These are phyloP conservation scores for Tilletiopsis washingtonensis DNA, from an alignment of 1,284 basidiomycete species.

Conservation along the genomic window DNA sequence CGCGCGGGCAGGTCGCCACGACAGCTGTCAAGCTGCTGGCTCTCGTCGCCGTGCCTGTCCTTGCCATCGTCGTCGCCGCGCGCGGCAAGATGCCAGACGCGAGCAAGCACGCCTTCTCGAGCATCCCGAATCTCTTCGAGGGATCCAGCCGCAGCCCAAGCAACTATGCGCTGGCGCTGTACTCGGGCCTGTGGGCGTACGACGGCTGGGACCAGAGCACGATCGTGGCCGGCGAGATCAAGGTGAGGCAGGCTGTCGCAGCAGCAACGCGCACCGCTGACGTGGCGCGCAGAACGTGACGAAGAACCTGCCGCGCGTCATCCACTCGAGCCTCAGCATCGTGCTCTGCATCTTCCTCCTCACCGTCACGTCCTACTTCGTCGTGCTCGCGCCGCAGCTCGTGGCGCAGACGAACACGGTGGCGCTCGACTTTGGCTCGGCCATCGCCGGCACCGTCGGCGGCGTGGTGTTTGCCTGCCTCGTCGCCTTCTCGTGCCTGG, in stretches of 20 bases:
- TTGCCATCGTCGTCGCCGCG: constrained; percentile 66
- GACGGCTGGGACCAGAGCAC: constrained; percentile 76
- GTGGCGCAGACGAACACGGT: constrained; percentile 66
- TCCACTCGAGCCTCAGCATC: constrained; percentile 76
- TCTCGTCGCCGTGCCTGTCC: constrained; percentile 61
- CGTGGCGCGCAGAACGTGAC: constrained; percentile 52
- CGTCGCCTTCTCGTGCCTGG: constrained; percentile 76
- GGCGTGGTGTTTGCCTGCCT: constrained; percentile 76
- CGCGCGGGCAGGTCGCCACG: constrained; percentile 73
- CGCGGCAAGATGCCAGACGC: constrained; percentile 52
- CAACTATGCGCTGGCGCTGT: constrained; percentile 82
- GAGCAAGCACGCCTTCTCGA: constrained; percentile 22
- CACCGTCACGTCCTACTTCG: constrained; percentile 83
- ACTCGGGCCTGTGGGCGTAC: constrained; percentile 91
- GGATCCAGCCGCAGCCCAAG: constrained; percentile 70
- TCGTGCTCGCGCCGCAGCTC: constrained; percentile 69
- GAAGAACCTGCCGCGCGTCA: constrained; percentile 80
- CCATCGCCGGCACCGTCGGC: constrained; percentile 73
- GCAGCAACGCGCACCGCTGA: not conserved
- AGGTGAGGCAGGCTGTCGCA: constrained; percentile 22
- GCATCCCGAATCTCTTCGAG: constrained; percentile 55
- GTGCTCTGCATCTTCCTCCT: constrained; percentile 67
- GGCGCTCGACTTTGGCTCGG: constrained; percentile 79
- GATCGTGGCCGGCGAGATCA: constrained; percentile 88
- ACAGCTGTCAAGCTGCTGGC: constrained; percentile 69